Conservation (phyloP, 352 stramenopile species). For the Phytophthora kernoviae region DNA sequence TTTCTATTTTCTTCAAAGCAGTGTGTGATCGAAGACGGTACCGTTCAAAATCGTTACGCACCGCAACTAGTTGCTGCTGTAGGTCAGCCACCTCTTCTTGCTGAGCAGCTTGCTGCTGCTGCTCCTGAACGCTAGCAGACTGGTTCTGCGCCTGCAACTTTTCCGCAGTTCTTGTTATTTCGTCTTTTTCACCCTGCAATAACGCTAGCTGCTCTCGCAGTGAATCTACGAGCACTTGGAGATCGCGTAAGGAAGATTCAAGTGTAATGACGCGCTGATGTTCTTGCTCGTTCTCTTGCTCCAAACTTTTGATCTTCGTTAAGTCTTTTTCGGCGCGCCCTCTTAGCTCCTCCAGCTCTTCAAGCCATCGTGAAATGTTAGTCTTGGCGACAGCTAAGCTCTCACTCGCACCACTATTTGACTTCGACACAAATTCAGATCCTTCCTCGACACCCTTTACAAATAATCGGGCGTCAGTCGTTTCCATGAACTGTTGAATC, state of each 20-base stretch:
- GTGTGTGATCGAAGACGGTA: conserved; percentile 73
- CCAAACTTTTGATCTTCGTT: conserved; percentile 9
- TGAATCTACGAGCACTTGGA: conserved; percentile 26
- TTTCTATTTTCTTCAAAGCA: conserved; percentile 84
- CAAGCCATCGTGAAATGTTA: conserved; percentile 27
- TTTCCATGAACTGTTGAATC: conserved; percentile 25
- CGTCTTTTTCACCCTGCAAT: conserved; percentile 22
- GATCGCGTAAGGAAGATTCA: conserved; percentile 18
- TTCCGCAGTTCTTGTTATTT: conserved; percentile 16
- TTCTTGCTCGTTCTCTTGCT: conserved; percentile 24
- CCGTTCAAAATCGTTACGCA: conserved; percentile 63
- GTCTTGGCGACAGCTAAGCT: conserved; percentile 16
- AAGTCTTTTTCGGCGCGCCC: conserved; percentile 8
- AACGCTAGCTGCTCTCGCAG: conserved; percentile 30
- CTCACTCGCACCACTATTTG: conserved; percentile 15
- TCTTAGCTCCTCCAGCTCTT: conserved; percentile 25
- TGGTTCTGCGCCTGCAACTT: conserved; percentile 21
- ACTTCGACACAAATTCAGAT: neutral
- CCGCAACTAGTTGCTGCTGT: conserved; percentile 37
- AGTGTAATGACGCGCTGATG: conserved; percentile 19
- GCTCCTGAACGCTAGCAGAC: conserved; percentile 22
- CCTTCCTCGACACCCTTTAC: conserved; percentile 20
- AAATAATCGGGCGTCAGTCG: conserved; percentile 30
- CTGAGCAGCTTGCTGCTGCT: conserved; percentile 26
- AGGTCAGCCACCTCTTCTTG: conserved; percentile 35